Conservation (phyloP, 1,284 basidiomycete species). For the Papiliotrema fonsecae region DNA sequence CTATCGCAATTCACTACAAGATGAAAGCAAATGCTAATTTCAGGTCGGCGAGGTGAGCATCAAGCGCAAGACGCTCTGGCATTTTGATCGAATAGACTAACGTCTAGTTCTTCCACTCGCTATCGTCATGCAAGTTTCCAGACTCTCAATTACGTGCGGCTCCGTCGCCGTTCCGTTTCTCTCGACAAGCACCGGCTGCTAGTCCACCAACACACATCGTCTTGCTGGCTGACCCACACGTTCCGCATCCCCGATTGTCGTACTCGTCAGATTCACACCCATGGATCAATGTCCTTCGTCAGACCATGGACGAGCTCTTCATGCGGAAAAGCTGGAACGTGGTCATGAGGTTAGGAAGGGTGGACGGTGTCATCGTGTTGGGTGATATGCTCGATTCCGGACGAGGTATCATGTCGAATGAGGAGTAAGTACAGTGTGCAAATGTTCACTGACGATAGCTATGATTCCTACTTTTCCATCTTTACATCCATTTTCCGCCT, state of each 20-base stretch:
- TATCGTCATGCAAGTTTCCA: constrained; percentile 47
- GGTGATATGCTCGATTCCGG: constrained; percentile 75
- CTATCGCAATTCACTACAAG: neutral
- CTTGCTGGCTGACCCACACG: constrained; percentile 71
- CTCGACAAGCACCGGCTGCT: constrained; percentile 1
- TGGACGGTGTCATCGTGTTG: constrained; percentile 70
- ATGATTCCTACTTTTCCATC: constrained; percentile 56
- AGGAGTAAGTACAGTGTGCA: constrained; percentile 58
- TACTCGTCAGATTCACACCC: constrained; percentile 41
- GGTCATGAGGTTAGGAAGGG: constrained; percentile 55
- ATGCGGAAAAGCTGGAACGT: constrained; percentile 71
- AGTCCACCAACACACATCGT: constrained; percentile 58
- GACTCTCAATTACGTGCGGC: constrained; percentile 31
- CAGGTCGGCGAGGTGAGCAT: constrained; percentile 40
- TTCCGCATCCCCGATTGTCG: constrained; percentile 57
- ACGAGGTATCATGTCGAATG: constrained; percentile 55
- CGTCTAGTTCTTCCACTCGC: constrained; percentile 44
- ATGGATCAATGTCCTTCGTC: constrained; percentile 50
- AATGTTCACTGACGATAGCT: constrained; percentile 50
- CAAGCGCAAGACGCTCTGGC: neutral
- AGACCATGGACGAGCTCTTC: constrained; percentile 61
- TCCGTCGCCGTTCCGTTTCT: constrained; percentile 2
- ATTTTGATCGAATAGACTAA: too few species aligned
- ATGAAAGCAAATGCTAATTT: neutral
- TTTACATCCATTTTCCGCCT: constrained; percentile 62